Base-by-base conservation (phyloP, 768 basidiomycete species). In the Lentinula sp. region DNA sequence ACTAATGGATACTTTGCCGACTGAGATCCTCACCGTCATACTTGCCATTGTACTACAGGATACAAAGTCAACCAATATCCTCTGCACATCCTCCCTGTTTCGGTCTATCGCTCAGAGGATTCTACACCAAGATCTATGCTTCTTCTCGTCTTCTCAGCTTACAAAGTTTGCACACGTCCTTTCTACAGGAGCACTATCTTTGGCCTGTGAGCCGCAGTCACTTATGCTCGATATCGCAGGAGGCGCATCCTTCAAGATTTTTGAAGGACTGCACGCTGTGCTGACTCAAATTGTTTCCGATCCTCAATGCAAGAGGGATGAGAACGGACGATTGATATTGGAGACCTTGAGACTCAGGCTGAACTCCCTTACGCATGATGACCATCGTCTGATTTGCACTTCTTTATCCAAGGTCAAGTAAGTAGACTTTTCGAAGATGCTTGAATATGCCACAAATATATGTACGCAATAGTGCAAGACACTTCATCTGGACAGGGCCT, bases 401-500 rank as follows among this genome's bases (percentile, higher is more conserved):
- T 76, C 75, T 11, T 66, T 78, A 43, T 64, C 53, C 31, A 66
- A 71, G 1, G 68, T 74, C 15, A 74, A 75, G 79, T 79, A 65
- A 71, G 78, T 50, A 1, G 5, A 34, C 6, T 23, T 21, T 16
- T 3, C 35, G 57, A 10, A 34, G 18, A 21, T 28, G 46, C 28
- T 16, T 13, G 21, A 16, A 9, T 53, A 9, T 35, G 21, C 18
- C n/a, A 8, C 32, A 11, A 13, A 64, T 13, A 31, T 48, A 18
- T 40, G 23, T 46, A 13, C 5, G 6, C 32, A 32, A 7, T 31
- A 83, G 82, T 56, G 83, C 82, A 37, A 71, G 70, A 49, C 67
- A 64, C 21, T 85, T 85, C 64, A 70, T 70, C 21, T 86, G 86
- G 86, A 79, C 73, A n/a, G 81, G 84, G 3, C 84, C 82, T 4